phyloP scores from a whole-genome alignment of 2,329 filamentous ascomycete species.

The Trichoderma hamatum region DNA sequence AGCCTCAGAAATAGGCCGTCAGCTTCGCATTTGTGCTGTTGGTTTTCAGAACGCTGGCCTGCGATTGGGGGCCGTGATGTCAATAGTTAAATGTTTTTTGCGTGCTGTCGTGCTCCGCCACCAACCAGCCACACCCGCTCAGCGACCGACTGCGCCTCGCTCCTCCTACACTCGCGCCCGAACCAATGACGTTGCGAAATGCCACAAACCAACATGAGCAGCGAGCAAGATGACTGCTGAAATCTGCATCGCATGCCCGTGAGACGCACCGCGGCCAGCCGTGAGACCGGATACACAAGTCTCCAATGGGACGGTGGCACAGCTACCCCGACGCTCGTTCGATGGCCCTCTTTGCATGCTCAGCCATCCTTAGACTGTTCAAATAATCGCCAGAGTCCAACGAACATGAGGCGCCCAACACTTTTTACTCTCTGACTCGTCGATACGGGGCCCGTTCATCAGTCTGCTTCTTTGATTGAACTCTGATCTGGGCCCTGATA shows the following conservation, averaged over 20 bases:
- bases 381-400: slow-evolving; percentile 8
- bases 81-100: neutral
- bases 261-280: neutral
- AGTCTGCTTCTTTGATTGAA: neutral
- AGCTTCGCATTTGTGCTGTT: neutral
- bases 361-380: slow-evolving; percentile 1
- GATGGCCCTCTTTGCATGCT: slow-evolving; percentile 10
- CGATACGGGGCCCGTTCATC: neutral
- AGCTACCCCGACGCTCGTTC: neutral
- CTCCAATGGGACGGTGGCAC: neutral
- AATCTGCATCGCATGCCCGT: neutral
- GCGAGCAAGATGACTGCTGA: neutral
- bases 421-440: slow-evolving; percentile 4
- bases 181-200: neutral
- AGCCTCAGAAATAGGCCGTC: neutral
- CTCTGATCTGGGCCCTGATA: neutral
- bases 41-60: neutral
- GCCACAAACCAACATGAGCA: neutral
- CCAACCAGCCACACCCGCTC: slow-evolving; percentile 6
- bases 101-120: neutral
- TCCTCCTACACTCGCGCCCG: no score
- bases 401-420: slow-evolving; percentile 1
- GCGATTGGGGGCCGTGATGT: slow-evolving; percentile 14
- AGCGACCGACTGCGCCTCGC: neutral
- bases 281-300: neutral